Evolutionary conservation across 371 early-diverging fungal genomes (phyloP), one percentile per base, ranked within the genome.

Genomic region (Edhazardia aedis): DNA sequence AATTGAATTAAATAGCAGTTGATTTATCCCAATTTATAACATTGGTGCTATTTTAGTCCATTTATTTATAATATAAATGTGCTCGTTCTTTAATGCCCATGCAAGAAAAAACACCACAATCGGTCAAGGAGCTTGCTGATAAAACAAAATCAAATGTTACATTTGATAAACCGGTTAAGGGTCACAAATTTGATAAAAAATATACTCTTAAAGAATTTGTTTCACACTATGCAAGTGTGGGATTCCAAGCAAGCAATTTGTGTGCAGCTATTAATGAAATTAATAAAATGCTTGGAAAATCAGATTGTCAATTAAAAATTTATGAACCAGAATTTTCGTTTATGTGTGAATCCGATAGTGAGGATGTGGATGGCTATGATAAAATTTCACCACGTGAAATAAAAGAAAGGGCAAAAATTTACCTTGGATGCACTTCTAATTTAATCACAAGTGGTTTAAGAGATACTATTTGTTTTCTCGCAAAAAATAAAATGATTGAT

Each of bases 391-490:
- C n/a, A n/a, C n/a, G n/a, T n/a, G n/a, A n/a, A n/a, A n/a, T n/a
- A n/a, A n/a, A n/a, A n/a, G 50, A 49, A 37, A 33, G 53, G 44
- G 51, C 39, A 7, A 89, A 88, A 70, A 85, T 91, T 25, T 91
- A 88, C 61, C 67, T 91, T 37, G 90, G 90, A 1, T 91, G 86
- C 64, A 98, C 99, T 1, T 88, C 89, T 38, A 98, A 95, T 68
- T 72, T 95, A 14, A 82, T 95, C 1, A 87, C 89, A 1, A 84
- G 86, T 7, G 99, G 96, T 14, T 67, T 92, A n/a, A 76, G 95
- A 44, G 95, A 98, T 61, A 75, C 81, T 18, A 80, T 98, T 51
- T 78, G 80, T 22, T 88, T 78, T 63, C 74, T 98, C 26, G 86
- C 81, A 1, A 81, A 92, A 67, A 82, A 64, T 42, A 68, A 61